Base-by-base conservation (phyloP, 202 grass and related monocot genomes). In the Zizania palustris region DNA sequence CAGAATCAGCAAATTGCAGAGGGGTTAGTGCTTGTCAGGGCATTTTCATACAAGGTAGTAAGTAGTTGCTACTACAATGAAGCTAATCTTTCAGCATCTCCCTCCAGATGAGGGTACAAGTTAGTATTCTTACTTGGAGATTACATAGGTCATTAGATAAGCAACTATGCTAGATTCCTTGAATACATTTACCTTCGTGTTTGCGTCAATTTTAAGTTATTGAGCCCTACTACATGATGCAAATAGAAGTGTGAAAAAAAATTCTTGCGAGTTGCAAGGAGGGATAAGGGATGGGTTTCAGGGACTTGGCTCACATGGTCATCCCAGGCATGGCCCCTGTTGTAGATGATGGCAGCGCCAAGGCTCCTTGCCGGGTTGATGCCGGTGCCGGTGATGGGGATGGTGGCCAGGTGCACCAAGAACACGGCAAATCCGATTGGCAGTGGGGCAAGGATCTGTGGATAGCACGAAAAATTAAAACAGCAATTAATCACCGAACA, bases 341-440 rank as follows among this genome's bases (percentile, higher is more conserved):
- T 93, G 90, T 87, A 97, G 84, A 97, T 87, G 74, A 97, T 54
- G 86, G 93, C 90, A 60, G 93, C 90, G 71, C 90, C 93, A 60
- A 97, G 90, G 78, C 93, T 97, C 78, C 93, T 79, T 0, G 93
- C 93, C 3, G 93, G 93, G 86, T 97, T 97, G 90, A 97, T 97
- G 74, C 93, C 90, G 43, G 93, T 97, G 74, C 93, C 93, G 57
- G 93, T 97, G 88, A 97, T 97, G 81, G 93, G 93, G 74, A 97
- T 97, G 73, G 93, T 97, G 56, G 93, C 93, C 74, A 97, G 78
- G 77, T 97, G 93, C 41, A 97, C 93, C 48, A 97, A 77, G 86
- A 97, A 97, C 72, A 97, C 93, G 0, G 93, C 93, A 35, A 97
- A 97, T 7, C 93, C 93, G 63, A 97, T 97, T 19, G 93, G 93